Conservation (phyloP, 306 rosid species). For the Leucaena leucocephala region DNA sequence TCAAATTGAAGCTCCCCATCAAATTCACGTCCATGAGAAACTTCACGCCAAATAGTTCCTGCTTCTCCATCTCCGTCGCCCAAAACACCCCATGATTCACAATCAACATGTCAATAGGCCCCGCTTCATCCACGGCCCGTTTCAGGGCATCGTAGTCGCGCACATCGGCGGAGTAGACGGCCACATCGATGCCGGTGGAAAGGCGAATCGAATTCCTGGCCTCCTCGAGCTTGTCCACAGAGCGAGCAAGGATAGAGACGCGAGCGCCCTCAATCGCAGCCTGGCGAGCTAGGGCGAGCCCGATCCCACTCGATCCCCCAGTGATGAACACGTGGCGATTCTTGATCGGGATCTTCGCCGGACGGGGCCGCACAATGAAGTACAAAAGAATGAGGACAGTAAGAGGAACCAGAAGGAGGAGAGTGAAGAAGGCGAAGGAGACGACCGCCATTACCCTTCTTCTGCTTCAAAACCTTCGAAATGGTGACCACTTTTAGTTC, state of each 20-base stretch:
- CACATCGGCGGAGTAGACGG: slow-evolving; percentile 70
- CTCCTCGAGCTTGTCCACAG: slow-evolving; percentile 65
- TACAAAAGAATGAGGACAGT: slow-evolving; percentile 53
- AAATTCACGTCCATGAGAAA: slow-evolving; percentile 83
- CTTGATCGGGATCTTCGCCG: slow-evolving; percentile 65
- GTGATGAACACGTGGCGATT: slow-evolving; percentile 96
- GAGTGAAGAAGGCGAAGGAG: slow-evolving; percentile 43
- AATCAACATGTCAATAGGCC: slow-evolving; percentile 69
- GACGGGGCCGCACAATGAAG: slow-evolving; percentile 68
- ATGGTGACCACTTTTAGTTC: not conserved
- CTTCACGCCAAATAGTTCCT: slow-evolving; percentile 73
- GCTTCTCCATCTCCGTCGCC: slow-evolving; percentile 73
- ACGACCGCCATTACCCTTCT: slow-evolving; percentile 56
- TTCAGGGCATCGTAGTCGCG: slow-evolving; percentile 67
- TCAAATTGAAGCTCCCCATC: slow-evolving; percentile 72
- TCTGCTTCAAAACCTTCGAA: not conserved
- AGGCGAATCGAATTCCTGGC: slow-evolving; percentile 59
- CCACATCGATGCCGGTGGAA: slow-evolving; percentile 74
- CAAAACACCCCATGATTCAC: slow-evolving; percentile 82
- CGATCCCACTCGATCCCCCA: slow-evolving; percentile 96
- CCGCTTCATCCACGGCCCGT: slow-evolving; percentile 67
- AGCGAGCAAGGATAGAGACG: slow-evolving; percentile 86
- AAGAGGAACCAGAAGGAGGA: slow-evolving; percentile 50
- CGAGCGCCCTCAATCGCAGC: slow-evolving; percentile 85
- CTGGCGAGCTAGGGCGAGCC: slow-evolving; percentile 83